These are phyloP conservation scores for Dichomitus squalens DNA, from an alignment of 1,284 basidiomycete species.

Conservation along the genomic window DNA sequence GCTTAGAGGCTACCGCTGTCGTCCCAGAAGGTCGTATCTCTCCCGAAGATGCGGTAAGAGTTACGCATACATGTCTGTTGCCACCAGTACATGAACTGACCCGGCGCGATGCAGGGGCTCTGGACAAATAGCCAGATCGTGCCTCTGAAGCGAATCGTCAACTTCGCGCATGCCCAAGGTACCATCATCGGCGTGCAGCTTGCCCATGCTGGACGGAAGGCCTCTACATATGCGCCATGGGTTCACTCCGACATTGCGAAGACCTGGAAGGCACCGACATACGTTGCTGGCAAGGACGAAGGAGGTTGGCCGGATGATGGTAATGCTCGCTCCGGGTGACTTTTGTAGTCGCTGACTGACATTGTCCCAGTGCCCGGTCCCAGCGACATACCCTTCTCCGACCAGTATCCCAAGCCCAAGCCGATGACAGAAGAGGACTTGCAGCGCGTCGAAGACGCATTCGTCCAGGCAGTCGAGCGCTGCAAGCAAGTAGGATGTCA, in stretches of 20 bases:
- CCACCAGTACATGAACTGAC: neutral
- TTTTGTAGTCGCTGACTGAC: neutral
- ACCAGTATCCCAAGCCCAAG: constrained; percentile 51
- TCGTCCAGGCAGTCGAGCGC: constrained; percentile 62
- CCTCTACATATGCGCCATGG: constrained; percentile 61
- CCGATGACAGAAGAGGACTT: constrained; percentile 60
- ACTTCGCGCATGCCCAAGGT: constrained; percentile 75
- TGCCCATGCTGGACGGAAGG: constrained; percentile 81
- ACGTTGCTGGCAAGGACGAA: constrained; percentile 45
- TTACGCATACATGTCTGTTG: neutral
- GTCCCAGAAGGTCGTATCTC: constrained; percentile 66
- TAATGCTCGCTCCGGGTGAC: neutral
- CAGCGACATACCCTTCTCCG: constrained; percentile 53
- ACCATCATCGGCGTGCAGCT: constrained; percentile 80
- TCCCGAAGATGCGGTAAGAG: constrained; percentile 42
- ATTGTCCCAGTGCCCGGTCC: constrained; percentile 44
- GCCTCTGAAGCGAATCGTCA: constrained; percentile 69
- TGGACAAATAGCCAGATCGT: constrained; percentile 79
- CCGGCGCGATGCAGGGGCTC: constrained; percentile 47
- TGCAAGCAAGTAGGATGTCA: constrained; percentile 65
- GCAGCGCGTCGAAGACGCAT: constrained; percentile 64
- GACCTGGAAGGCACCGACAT: constrained; percentile 24
- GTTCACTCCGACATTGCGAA: constrained; percentile 39
- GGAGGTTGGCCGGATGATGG: constrained; percentile 75
- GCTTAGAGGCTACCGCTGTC: constrained; percentile 61